These are phyloP conservation scores for Amborella trichopoda DNA, from an alignment of 164 flowering plant genomes.

Conservation along the genomic window DNA sequence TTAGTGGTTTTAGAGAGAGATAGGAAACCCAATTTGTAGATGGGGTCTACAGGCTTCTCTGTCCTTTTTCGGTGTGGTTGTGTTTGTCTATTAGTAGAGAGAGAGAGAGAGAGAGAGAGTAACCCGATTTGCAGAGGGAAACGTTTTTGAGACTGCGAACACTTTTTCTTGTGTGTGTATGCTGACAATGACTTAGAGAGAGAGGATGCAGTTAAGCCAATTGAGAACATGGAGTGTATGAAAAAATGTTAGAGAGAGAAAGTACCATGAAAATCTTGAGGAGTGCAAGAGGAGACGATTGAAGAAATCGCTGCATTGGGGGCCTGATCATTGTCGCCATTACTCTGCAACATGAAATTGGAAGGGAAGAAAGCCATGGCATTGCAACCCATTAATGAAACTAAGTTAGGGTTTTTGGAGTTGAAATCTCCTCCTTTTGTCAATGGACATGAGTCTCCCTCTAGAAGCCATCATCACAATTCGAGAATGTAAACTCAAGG, in stretches of 20 bases:
- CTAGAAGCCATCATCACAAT: too few relatives aligned
- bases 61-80: background rate
- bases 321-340: conserved; percentile 32
- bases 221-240: conserved; percentile 3
- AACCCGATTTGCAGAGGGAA: conserved; percentile 1
- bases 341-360: conserved; percentile 71
- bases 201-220: too few relatives aligned
- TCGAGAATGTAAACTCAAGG: conserved; percentile 3
- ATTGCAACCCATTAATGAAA: conserved; percentile 22
- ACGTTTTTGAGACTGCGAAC: background rate
- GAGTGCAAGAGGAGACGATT: conserved; percentile 43
- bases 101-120: background rate
- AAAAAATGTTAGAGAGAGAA: conserved; percentile 6
- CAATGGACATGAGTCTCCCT: too few relatives aligned
- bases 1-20: background rate
- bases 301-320: conserved; percentile 41
- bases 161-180: background rate
- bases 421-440: too few relatives aligned
- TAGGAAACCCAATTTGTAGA: background rate
- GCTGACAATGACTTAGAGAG: background rate
- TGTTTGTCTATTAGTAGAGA: background rate
- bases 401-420: too few relatives aligned
- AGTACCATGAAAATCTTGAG: conserved; percentile 75
- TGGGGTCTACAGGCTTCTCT: background rate
- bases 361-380: conserved; percentile 85